These are phyloP conservation scores for Fusarium neocosmosporiellum DNA, from an alignment of 2,329 filamentous ascomycete genomes.

Conservation along the genomic window DNA sequence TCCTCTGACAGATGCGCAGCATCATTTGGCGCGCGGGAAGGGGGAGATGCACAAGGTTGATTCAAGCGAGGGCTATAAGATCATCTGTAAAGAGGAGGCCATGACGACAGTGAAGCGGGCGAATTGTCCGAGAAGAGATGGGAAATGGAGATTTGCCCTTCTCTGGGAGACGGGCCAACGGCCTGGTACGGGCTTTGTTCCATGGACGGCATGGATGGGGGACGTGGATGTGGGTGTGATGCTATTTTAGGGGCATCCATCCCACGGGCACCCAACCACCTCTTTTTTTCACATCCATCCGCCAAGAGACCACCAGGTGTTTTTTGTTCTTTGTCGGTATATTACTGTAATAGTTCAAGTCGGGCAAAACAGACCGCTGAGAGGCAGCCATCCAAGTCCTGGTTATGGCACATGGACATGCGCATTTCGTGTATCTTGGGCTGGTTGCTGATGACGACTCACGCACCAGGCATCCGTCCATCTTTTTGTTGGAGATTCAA, in stretches of 20 bases:
- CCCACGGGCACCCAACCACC: slow-evolving; percentile 20
- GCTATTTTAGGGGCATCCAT: slow-evolving; percentile 29
- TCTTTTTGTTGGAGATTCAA: neutral
- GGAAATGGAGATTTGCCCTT: neutral
- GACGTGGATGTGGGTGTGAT: slow-evolving; percentile 23
- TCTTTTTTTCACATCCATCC: neutral
- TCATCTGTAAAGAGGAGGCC: slow-evolving; percentile 16
- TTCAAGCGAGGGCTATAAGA: slow-evolving; percentile 26
- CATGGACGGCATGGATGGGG: neutral
- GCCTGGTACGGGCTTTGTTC: slow-evolving; percentile 4
- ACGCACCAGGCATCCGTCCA: neutral
- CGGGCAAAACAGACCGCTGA: neutral
- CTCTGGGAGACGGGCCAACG: slow-evolving; percentile 15
- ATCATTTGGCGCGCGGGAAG: slow-evolving; percentile 10
- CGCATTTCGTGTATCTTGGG: neutral
- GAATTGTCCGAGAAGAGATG: slow-evolving; percentile 4
- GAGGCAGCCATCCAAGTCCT: slow-evolving; percentile 8
- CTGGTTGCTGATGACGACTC: slow-evolving; percentile 33
- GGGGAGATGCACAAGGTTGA: slow-evolving; percentile 10
- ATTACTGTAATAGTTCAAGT: neutral
- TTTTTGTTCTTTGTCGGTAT: neutral
- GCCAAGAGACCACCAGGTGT: neutral
- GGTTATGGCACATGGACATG: neutral
- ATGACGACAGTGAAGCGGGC: slow-evolving; percentile 32
- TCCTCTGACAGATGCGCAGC: slow-evolving; percentile 19